phyloP scores from a whole-genome alignment of 1,139 yeast genomes.

The Hemisphaericaspora lyxosophila region DNA sequence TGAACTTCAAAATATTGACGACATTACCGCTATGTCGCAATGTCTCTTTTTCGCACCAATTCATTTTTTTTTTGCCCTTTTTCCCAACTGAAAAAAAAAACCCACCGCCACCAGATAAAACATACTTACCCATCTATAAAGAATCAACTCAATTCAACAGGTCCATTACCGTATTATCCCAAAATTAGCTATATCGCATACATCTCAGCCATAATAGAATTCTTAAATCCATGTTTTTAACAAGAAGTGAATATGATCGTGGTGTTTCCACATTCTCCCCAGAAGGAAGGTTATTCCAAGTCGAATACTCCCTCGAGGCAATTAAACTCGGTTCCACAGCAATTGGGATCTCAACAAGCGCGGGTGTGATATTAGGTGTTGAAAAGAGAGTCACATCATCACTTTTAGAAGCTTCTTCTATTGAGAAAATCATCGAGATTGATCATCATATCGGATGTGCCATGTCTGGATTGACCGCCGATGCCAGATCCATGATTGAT shows the following conservation, averaged over 20 bases:
- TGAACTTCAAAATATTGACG: not conserved
- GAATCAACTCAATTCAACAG: not conserved
- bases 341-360: conserved; percentile 94
- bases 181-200: too few relatives aligned
- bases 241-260: conserved; percentile 98
- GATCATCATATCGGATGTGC: conserved; percentile 97
- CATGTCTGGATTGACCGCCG: conserved; percentile 98
- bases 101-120: conserved; percentile 12
- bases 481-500: conserved; percentile 97
- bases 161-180: too few relatives aligned
- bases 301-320: conserved; percentile 96
- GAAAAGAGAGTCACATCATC: conserved; percentile 97
- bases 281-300: conserved; percentile 97
- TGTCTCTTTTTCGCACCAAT: not conserved
- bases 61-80: not conserved
- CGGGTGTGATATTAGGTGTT: conserved; percentile 94
- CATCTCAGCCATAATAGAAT: not conserved
- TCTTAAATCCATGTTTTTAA: conserved; percentile 70
- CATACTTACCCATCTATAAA: not conserved
- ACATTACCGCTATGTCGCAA: not conserved
- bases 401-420: conserved; percentile 84
- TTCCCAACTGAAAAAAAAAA: not conserved
- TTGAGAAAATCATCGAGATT: conserved; percentile 94
- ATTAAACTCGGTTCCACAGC: conserved; percentile 97
- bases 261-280: conserved; percentile 99